Base-by-base conservation (phyloP, 768 basidiomycete species). In the Lanmaoa rubissima region DNA sequence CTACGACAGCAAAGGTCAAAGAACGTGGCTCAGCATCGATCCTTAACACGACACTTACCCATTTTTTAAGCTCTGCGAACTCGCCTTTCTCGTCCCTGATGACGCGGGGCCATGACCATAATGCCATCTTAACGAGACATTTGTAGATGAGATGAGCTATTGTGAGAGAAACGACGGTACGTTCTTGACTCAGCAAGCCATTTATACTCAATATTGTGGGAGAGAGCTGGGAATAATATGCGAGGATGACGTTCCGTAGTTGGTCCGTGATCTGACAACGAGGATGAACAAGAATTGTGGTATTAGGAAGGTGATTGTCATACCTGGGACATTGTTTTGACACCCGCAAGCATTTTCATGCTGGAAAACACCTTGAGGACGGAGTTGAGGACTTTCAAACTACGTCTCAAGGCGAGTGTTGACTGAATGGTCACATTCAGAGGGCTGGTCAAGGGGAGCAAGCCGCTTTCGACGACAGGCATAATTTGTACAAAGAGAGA, bases 131-230 rank as follows among this genome's bases (percentile, higher is more conserved):
- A 13, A 79, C 73, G 43, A 94, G 74, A 61, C 82, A 85, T 69
- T 95, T 94, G 76, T 86, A 91, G 4, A 85, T 73, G 17, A 93
- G 71, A 66, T 93, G 86, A 3, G 82, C 82, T 16, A 90, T 61
- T 62, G 73, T 75, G 39, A 90, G 67, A 50, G 78, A 79, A 55
- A 83, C 66, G 38, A 73, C 61, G 52, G 78, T 74, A 65, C 74
- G 66, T 65, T 75, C 66, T 59, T 69, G 61, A 63, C 59, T 55
- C 62, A 82, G 60, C 65, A 74, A 68, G 28, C 68, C 58, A 13
- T 61, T 63, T 28, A 84, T 59, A 2, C 49, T 56, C 16, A 74
- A 61, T 14, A 75, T 62, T 14, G 77, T 64, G 13, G 70, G 73
- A 2, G 75, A 61, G 3, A 85, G 75, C 35, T 75, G 79, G 19